Conservation (phyloP, 371 early-diverging fungal genomes). For the Syncephalastrum sp. region DNA sequence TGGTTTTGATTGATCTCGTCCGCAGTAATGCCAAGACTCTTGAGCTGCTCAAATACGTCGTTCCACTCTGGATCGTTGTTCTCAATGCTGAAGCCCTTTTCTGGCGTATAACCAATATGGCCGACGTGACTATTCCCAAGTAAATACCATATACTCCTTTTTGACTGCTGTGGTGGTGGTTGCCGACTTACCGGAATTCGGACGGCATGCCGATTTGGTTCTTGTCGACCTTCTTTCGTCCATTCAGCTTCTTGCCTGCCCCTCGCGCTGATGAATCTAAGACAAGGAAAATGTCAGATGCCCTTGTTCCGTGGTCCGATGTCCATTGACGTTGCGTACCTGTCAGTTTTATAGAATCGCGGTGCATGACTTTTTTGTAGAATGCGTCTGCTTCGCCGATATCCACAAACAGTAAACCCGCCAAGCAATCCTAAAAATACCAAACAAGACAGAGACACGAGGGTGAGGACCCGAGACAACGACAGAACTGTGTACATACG, state of each 20-base stretch:
- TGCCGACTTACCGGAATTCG: constrained; percentile 55
- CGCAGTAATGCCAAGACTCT: constrained; percentile 79
- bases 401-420: constrained; percentile 87
- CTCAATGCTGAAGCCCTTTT: constrained; percentile 77
- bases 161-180: not conserved
- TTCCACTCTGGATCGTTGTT: constrained; percentile 82
- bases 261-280: constrained; percentile 1
- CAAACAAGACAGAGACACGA: not conserved
- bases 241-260: constrained; percentile 29
- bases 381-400: constrained; percentile 80
- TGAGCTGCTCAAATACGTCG: constrained; percentile 69
- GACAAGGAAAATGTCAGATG: not conserved
- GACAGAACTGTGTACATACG: constrained; percentile 35
- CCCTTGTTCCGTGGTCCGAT: constrained; percentile 6
- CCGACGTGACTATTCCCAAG: constrained; percentile 57
- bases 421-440: constrained; percentile 57
- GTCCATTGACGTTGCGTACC: constrained; percentile 12
- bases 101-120: constrained; percentile 78
- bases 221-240: constrained; percentile 59
- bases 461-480: too few species aligned
- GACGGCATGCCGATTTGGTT: constrained; percentile 74
- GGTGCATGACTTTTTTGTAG: constrained; percentile 63
- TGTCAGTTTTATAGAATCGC: constrained; percentile 42
- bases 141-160: not conserved
- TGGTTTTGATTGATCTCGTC: constrained; percentile 60